Percentiles rank a stretch among this genome's conserved stretches.
These are phyloP conservation scores for Didymella sp. DNA, from an alignment of 2,329 filamentous ascomycete genomes.

Conservation along the genomic window DNA sequence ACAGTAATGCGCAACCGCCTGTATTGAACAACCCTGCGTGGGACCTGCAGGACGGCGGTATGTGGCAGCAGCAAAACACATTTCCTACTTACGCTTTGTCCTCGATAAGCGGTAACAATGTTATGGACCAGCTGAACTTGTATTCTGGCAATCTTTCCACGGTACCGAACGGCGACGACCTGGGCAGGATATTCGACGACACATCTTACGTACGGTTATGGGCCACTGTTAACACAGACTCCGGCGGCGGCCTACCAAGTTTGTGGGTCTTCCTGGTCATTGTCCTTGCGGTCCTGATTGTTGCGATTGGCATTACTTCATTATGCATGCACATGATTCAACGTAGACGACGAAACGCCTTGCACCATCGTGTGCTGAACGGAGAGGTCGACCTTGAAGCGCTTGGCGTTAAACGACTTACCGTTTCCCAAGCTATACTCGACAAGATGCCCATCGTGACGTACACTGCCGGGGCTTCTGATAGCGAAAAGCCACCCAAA, in stretches of 20 bases:
- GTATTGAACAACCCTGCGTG: slow-evolving; percentile 69
- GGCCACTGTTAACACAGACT: slow-evolving; percentile 56
- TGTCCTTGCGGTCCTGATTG: slow-evolving; percentile 73
- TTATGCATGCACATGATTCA: slow-evolving; percentile 80
- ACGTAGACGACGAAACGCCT: slow-evolving; percentile 68
- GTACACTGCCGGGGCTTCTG: slow-evolving; percentile 59
- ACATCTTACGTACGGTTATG: slow-evolving; percentile 60
- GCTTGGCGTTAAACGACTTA: slow-evolving; percentile 82
- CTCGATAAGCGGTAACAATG: slow-evolving; percentile 66
- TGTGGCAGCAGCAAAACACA: slow-evolving; percentile 74
- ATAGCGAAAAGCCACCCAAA: slow-evolving; percentile 29
- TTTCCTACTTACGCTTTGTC: slow-evolving; percentile 87
- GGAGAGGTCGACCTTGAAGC: slow-evolving; percentile 88
- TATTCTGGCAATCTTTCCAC: slow-evolving; percentile 78
- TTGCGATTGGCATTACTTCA: slow-evolving; percentile 71
- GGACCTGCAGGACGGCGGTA: slow-evolving; percentile 71
- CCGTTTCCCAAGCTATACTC: slow-evolving; percentile 74
- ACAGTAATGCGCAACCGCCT: slow-evolving; percentile 67
- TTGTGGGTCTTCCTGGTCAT: slow-evolving; percentile 80
- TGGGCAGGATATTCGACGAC: slow-evolving; percentile 49
- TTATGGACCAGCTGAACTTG: slow-evolving; percentile 74
- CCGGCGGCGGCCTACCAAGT: slow-evolving; percentile 69
- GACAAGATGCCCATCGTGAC: slow-evolving; percentile 79
- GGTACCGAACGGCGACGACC: slow-evolving; percentile 49
- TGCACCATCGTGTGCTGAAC: slow-evolving; percentile 73